phyloP scores from a whole-genome alignment of 192 early-diverging fungal genomes.

The Lunasporangiospora selenospora region DNA sequence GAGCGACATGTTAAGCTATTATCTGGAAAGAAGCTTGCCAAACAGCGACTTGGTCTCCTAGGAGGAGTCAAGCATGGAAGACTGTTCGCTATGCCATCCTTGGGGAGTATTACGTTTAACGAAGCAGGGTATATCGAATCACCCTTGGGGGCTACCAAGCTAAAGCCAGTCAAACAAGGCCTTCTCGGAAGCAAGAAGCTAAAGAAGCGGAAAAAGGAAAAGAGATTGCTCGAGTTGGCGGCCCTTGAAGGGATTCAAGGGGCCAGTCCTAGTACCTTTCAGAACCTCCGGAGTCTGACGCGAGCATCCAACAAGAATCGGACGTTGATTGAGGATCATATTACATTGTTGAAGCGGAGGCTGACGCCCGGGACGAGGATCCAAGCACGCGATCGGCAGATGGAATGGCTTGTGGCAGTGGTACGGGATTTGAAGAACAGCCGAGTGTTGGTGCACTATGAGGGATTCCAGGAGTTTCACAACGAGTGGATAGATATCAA shows the following conservation, averaged over 20 bases:
- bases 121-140: conserved; percentile 43
- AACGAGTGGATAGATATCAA: conserved; percentile 79
- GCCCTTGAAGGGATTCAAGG: neutral
- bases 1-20: neutral
- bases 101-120: conserved; percentile 33
- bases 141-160: neutral
- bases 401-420: conserved; percentile 62
- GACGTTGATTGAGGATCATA: conserved; percentile 14
- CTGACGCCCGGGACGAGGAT: conserved; percentile 49
- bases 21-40: too few species aligned
- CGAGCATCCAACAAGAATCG: conserved; percentile 13
- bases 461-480: conserved; percentile 54
- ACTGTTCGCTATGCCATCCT: too few species aligned
- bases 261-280: too few species aligned
- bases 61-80: too few species aligned
- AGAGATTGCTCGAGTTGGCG: neutral
- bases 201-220: conserved; percentile 11
- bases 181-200: neutral
- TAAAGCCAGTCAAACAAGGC: neutral
- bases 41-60: too few species aligned
- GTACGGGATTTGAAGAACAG: conserved; percentile 67
- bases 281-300: conserved; percentile 30
- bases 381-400: conserved; percentile 64
- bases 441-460: conserved; percentile 65
- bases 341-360: conserved; percentile 22